Evolutionary conservation across 2,329 filamentous ascomycete species (phyloP).

Genomic region (Penicillium sp.): DNA sequence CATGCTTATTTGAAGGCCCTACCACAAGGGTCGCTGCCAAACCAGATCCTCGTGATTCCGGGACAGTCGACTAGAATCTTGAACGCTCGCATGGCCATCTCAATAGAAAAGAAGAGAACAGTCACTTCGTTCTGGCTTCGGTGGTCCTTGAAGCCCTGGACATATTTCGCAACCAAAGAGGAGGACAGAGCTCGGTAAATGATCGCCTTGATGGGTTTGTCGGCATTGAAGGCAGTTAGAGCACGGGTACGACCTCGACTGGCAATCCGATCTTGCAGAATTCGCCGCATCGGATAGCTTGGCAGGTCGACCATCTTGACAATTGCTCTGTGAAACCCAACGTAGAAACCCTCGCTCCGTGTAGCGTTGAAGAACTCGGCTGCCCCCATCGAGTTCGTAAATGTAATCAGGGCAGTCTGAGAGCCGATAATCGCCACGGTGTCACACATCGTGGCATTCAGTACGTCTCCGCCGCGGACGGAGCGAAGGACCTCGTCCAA

Average conservation of each 20-base stretch:
- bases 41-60: background rate
- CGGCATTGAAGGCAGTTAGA: background rate
- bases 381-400: constrained; percentile 6
- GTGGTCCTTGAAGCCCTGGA: constrained; percentile 14
- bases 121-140: background rate
- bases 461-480: constrained; percentile 11
- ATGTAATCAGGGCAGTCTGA: constrained; percentile 9
- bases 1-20: background rate
- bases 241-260: constrained; percentile 7
- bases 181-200: background rate
- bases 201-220: background rate
- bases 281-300: constrained; percentile 2
- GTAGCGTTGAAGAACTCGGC: constrained; percentile 10
- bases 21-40: background rate
- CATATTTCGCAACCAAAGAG: background rate
- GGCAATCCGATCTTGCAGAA: constrained; percentile 3
- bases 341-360: constrained; percentile 6
- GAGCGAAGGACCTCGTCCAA: constrained; percentile 9
- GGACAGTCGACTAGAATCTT: background rate
- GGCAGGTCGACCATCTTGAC: constrained; percentile 12
- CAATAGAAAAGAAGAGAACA: constrained; percentile 14
- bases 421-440: constrained; percentile 5
- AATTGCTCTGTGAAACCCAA: constrained; percentile 1
- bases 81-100: constrained; percentile 6
- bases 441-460: constrained; percentile 7